These are phyloP conservation scores for Pythium oligandrum DNA, from an alignment of 352 stramenopile genomes.

Conservation along the genomic window DNA sequence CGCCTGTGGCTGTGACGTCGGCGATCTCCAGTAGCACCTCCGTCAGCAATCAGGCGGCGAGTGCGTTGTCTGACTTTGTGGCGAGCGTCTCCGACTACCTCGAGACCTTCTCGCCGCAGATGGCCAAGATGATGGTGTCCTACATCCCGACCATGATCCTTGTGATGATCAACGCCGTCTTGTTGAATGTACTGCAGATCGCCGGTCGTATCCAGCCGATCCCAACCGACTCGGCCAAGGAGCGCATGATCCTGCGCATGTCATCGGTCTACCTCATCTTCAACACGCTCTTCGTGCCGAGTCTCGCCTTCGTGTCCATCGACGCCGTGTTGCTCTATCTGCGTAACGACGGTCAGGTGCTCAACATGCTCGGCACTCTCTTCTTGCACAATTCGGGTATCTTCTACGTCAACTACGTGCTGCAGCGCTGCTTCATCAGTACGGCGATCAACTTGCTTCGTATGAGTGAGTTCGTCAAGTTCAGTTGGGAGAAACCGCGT, in stretches of 20 bases:
- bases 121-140: conserved; percentile 72
- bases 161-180: conserved; percentile 82
- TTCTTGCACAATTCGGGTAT: conserved; percentile 87
- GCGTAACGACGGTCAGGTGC: conserved; percentile 61
- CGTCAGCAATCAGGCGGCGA: conserved; percentile 53
- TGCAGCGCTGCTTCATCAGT: conserved; percentile 79
- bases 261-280: conserved; percentile 83
- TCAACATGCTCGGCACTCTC: conserved; percentile 77
- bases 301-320: conserved; percentile 83
- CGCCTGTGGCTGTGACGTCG: conserved; percentile 76
- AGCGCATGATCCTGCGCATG: conserved; percentile 75
- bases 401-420: conserved; percentile 86
- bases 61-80: conserved; percentile 67
- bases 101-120: conserved; percentile 62
- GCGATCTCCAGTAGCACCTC: conserved; percentile 70
- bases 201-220: conserved; percentile 81
- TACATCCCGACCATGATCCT: conserved; percentile 84
- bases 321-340: conserved; percentile 78
- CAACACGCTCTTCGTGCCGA: conserved; percentile 86
- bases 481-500: conserved; percentile 71
- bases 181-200: conserved; percentile 81
- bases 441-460: conserved; percentile 72
- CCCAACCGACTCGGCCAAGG: conserved; percentile 80
- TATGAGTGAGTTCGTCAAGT: conserved; percentile 77
- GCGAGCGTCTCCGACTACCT: conserved; percentile 50